phyloP scores from a whole-genome alignment of 129 eudicot species.

The Flaveria bidentis region DNA sequence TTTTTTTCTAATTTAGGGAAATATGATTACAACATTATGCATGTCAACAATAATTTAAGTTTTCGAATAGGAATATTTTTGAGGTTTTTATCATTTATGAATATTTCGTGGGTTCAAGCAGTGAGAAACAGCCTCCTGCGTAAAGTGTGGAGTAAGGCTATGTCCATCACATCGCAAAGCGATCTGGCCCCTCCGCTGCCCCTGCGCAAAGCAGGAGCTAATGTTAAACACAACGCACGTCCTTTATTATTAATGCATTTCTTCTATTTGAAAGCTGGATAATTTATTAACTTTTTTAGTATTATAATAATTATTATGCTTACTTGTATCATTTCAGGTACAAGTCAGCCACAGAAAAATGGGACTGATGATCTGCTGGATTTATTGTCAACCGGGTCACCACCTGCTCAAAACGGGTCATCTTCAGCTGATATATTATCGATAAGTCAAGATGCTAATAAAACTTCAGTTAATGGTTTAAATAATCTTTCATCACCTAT shows the following conservation, averaged over 20 bases:
- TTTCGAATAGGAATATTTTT: neutral
- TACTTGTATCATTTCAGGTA: conserved; percentile 48
- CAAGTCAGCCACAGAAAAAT: conserved; percentile 64
- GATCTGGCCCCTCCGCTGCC: too few species aligned
- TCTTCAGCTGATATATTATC: conserved; percentile 60
- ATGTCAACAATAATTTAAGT: neutral
- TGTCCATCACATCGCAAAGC: too few species aligned
- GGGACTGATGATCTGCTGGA: conserved; percentile 80
- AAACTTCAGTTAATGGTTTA: conserved; percentile 37
- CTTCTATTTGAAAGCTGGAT: neutral
- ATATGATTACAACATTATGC: neutral
- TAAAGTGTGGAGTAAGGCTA: too few species aligned
- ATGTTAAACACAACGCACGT: too few species aligned
- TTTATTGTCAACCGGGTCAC: conserved; percentile 77
- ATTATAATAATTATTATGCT: neutral
- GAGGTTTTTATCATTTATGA: neutral
- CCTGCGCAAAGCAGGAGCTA: too few species aligned
- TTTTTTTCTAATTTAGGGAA: neutral
- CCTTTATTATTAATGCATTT: too few species aligned
- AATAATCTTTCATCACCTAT: conserved; percentile 49
- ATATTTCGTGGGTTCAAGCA: neutral
- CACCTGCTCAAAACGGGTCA: conserved; percentile 56
- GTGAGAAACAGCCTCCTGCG: too few species aligned
- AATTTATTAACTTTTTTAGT: neutral
- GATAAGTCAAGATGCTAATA: conserved; percentile 46